These are phyloP conservation scores for Tephrocybe sp. DNA, from an alignment of 768 basidiomycete species.

Conservation along the genomic window DNA sequence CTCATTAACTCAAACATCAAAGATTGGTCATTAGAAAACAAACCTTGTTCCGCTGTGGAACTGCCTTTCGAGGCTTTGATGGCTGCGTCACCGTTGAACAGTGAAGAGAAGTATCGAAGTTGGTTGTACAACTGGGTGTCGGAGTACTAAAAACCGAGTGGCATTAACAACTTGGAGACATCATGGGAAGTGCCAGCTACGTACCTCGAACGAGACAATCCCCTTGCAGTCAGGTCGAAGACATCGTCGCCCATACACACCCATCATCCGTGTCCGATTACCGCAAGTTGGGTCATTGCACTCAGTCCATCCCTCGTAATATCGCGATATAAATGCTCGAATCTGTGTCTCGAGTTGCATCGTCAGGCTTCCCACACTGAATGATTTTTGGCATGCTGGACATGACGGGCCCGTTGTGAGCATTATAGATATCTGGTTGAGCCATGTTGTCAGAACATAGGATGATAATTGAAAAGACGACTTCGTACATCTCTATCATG, in stretches of 20 bases:
- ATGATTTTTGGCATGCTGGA: slow-evolving; percentile 54
- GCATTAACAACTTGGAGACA: background rate
- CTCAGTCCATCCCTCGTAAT: slow-evolving; percentile 87
- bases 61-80: slow-evolving; percentile 50
- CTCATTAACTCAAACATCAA: background rate
- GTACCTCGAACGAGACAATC: slow-evolving; percentile 72
- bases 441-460: slow-evolving; percentile 5
- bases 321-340: slow-evolving; percentile 69
- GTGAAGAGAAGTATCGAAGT: slow-evolving; percentile 74
- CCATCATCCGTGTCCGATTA: slow-evolving; percentile 88
- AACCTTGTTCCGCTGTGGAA: slow-evolving; percentile 34
- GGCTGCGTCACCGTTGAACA: slow-evolving; percentile 77
- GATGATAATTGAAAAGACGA: background rate
- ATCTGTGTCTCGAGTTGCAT: slow-evolving; percentile 89
- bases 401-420: slow-evolving; percentile 68
- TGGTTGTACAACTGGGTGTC: slow-evolving; percentile 85
- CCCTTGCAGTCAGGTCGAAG: slow-evolving; percentile 69
- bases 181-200: slow-evolving; percentile 20
- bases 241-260: slow-evolving; percentile 87
- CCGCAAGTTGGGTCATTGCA: slow-evolving; percentile 89
- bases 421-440: slow-evolving; percentile 64
- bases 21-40: slow-evolving; percentile 8
- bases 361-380: slow-evolving; percentile 65
- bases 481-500: slow-evolving; percentile 54
- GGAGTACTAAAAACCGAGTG: background rate